A percentile compares a stretch with the other conserved stretches of the same genome.
Evolutionary conservation across 2,329 filamentous ascomycete genomes (phyloP).

Genomic region (Hymenoscyphus linearis): DNA sequence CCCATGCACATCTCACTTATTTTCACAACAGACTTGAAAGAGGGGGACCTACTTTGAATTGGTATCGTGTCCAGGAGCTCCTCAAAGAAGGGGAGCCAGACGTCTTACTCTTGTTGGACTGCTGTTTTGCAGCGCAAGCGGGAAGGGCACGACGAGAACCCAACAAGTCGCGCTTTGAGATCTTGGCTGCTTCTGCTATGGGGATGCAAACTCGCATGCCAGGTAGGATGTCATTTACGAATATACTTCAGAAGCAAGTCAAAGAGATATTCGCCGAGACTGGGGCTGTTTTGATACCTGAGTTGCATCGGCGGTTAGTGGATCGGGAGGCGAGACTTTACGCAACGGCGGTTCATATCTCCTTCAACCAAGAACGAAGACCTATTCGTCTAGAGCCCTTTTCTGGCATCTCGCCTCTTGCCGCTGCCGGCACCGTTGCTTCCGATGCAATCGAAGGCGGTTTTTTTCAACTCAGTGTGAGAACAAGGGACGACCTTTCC

Average conservation of each 20-base stretch:
- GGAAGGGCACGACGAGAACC: neutral
- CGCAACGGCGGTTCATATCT: neutral
- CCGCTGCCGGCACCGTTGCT: neutral
- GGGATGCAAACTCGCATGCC: neutral
- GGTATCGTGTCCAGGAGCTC: neutral
- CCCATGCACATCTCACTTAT: neutral
- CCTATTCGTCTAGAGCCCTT: neutral
- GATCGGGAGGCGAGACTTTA: neutral
- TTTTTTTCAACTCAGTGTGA: neutral
- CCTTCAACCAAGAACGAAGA: neutral
- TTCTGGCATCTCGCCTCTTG: neutral
- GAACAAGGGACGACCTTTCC: neutral
- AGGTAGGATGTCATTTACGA: neutral
- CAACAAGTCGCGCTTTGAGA: neutral
- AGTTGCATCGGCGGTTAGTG: neutral
- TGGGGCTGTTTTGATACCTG: neutral
- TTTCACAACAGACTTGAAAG: neutral
- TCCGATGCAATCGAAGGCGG: neutral
- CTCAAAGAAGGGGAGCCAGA: neutral
- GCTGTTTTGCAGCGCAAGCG: neutral
- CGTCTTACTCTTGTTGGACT: neutral
- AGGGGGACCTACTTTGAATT: neutral
- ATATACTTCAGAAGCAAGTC: neutral
- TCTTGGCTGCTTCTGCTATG: neutral
- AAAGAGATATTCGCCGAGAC: neutral